A percentile compares a stretch with the other conserved stretches of the same genome.
phyloP scores from a whole-genome alignment of 306 rosid species.

The Malus sieversii region DNA sequence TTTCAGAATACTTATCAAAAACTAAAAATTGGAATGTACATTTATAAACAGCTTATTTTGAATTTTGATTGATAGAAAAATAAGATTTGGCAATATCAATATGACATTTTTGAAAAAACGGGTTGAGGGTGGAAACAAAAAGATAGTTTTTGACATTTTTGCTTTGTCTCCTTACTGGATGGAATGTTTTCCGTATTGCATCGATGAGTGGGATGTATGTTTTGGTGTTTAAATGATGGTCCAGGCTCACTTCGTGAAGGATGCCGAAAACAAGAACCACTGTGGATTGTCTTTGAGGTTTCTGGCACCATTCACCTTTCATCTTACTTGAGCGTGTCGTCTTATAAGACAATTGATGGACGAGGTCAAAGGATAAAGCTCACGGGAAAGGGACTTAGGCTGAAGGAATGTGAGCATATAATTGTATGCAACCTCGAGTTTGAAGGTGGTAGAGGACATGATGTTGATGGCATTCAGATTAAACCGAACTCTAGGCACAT shows the following conservation, averaged over 20 bases:
- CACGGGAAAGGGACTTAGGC: constrained; percentile 29
- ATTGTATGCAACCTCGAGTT: constrained; percentile 35
- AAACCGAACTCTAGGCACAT: constrained; percentile 34
- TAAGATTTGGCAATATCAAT: background rate
- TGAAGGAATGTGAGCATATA: constrained; percentile 33
- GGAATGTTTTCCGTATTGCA: background rate
- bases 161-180: background rate
- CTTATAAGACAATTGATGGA: constrained; percentile 34
- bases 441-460: constrained; percentile 35
- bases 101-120: background rate
- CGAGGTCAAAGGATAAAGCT: constrained; percentile 30
- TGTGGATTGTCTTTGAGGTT: constrained; percentile 67
- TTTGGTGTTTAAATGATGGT: constrained; percentile 50
- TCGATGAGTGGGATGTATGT: background rate
- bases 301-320: constrained; percentile 46
- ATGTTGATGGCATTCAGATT: constrained; percentile 36
- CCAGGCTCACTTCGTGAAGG: constrained; percentile 75
- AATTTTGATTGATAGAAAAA: background rate
- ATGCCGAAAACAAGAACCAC: constrained; percentile 53
- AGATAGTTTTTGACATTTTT: background rate
- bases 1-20: too few relatives aligned
- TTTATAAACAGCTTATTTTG: background rate
- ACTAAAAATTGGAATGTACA: background rate
- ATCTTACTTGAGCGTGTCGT: constrained; percentile 21
- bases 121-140: too few relatives aligned